Conservation (phyloP, 2,329 filamentous ascomycete genomes). For the Beauveria scarabaeidicola region DNA sequence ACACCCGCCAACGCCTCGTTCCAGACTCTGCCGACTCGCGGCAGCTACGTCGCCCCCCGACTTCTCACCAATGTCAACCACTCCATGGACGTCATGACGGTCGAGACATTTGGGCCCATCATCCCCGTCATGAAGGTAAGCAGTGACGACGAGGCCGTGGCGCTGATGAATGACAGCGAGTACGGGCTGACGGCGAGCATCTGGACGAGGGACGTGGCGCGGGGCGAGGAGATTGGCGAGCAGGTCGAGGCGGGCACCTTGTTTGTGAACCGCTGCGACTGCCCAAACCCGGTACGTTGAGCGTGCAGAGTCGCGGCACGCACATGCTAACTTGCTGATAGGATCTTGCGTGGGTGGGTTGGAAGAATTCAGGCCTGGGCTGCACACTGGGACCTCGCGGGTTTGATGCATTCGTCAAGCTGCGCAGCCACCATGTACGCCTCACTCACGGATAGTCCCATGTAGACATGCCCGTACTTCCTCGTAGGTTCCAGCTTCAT, state of each 20-base stretch:
- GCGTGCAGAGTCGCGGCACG: not conserved
- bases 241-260: conserved; percentile 87
- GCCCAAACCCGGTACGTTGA: conserved; percentile 71
- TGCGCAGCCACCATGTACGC: conserved; percentile 77
- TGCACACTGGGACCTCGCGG: conserved; percentile 83
- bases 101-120: conserved; percentile 91
- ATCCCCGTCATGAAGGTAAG: conserved; percentile 88
- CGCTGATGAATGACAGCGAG: conserved; percentile 87
- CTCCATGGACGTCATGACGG: conserved; percentile 78
- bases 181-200: conserved; percentile 94
- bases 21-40: conserved; percentile 57
- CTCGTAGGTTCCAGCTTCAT: not conserved
- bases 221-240: conserved; percentile 70
- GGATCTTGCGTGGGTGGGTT: conserved; percentile 91
- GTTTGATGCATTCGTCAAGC: conserved; percentile 91
- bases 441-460: not conserved
- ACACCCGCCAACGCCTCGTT: conserved; percentile 80
- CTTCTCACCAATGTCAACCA: conserved; percentile 74
- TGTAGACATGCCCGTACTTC: not conserved
- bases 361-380: conserved; percentile 96
- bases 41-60: conserved; percentile 83
- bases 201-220: conserved; percentile 80
- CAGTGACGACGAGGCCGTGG: conserved; percentile 70
- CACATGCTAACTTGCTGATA: conserved; percentile 24
- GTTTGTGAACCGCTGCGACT: conserved; percentile 93